Base-by-base conservation (phyloP, 192 early-diverging fungal genomes). In the Entomortierella lignicola region DNA sequence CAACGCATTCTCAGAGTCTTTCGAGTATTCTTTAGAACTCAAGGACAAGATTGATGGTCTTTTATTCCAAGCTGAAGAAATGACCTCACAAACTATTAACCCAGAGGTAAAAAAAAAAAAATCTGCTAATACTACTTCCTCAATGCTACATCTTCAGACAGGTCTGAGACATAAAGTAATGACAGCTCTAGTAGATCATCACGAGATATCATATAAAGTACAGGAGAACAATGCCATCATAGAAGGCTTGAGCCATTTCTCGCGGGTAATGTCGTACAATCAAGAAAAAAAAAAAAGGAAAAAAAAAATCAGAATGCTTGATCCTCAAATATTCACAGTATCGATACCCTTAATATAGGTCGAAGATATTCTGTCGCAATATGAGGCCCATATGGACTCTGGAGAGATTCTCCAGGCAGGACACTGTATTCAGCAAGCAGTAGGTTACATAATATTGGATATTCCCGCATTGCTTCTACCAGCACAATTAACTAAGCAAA, bases 391-490 rank as follows among this genome's bases (percentile, higher is more conserved):
- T 26, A 79, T 79, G 75, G 68, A 70, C 29, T 27, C 75, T 17
- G 75, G 75, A 17, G 60, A 70, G 21, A 79, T 79, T 26, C 68
- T 70, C 53, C 62, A 69, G 23, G 75, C 75, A 18, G 75, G 75
- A n/a, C 68, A 70, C 41, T 79, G 75, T 34, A 79, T 79, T 25
- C 75, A 66, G 52, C 75, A 79, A 48, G 75, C 67, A 39, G 75
- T 79, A 79, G 0, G 60, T 60, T 34, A 30, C 23, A 44, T 48
- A 8, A 27, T 29, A n/a, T n/a, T n/a, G n/a, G n/a, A n/a, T n/a
- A n/a, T n/a, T n/a, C n/a, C n/a, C n/a, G n/a, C n/a, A n/a, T n/a
- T n/a, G n/a, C n/a, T 18, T 26, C 37, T 66, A 37, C 27, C 6
- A 50, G 11, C 47, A 21, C n/a, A n/a, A 30, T 48, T 20, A n/a